Conservation (phyloP, 306 rosid genomes). For the Heteromeles arbutifolia region DNA sequence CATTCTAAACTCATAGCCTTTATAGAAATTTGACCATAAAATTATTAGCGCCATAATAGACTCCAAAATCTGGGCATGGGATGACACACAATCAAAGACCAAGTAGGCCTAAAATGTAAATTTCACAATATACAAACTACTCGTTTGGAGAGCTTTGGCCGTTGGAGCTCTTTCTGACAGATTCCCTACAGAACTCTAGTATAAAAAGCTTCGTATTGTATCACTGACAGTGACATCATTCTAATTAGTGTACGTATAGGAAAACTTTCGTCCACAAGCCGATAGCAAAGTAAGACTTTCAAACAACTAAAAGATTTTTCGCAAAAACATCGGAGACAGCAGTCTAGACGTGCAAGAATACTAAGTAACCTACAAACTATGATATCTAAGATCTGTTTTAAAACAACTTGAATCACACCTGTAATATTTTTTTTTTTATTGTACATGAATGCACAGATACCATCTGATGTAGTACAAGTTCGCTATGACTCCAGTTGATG, state of each 20-base stretch:
- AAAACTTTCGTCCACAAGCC: not conserved
- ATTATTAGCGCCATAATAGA: not conserved
- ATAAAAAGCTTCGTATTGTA: not conserved
- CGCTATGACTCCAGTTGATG: not conserved
- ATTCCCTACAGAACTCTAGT: not conserved
- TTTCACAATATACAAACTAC: not conserved
- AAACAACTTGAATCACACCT: not conserved
- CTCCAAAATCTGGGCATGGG: not conserved
- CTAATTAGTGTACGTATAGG: not conserved
- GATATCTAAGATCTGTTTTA: not conserved
- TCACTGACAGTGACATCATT: not conserved
- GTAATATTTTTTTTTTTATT: not conserved
- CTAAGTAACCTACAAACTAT: not conserved
- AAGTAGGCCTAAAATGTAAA: not conserved
- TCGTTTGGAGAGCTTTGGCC: not conserved
- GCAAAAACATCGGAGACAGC: not conserved
- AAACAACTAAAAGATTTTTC: not conserved
- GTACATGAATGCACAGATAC: not conserved
- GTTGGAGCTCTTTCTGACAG: no score
- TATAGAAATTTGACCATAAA: not conserved
- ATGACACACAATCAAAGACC: not conserved
- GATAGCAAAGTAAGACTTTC: not conserved
- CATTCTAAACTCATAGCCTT: not conserved
- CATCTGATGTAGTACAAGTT: not conserved
- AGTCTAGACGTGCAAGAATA: not conserved